A percentile compares a stretch with the other conserved stretches of the same genome.
These are phyloP conservation scores for Cadophora gregata DNA, from an alignment of 2,329 filamentous ascomycete species.

Conservation along the genomic window DNA sequence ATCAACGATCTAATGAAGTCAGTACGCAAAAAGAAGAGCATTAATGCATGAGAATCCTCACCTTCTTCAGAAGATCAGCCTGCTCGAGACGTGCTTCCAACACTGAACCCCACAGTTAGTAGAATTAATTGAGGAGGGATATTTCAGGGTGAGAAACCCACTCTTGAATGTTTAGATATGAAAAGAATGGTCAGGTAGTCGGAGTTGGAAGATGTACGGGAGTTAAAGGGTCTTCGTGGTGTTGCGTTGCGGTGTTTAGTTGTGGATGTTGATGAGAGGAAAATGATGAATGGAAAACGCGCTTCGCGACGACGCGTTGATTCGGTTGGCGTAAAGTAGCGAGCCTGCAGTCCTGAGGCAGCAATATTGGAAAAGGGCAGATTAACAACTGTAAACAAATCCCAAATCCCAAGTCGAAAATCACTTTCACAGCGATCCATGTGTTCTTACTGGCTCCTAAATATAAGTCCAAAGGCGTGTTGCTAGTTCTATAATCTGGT, in stretches of 20 bases:
- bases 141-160: not conserved
- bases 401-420: not conserved
- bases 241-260: slow-evolving; percentile 5
- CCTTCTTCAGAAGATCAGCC: slow-evolving; percentile 94
- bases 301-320: slow-evolving; percentile 2
- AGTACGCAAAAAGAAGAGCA: slow-evolving; percentile 28
- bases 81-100: slow-evolving; percentile 98
- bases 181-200: not conserved
- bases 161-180: slow-evolving; percentile 18
- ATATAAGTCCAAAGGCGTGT: not conserved
- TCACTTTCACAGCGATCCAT: not conserved
- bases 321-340: slow-evolving; percentile 14
- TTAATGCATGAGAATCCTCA: slow-evolving; percentile 47
- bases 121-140: not conserved
- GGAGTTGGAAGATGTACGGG: not conserved
- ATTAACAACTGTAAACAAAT: not conserved
- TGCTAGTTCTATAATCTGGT: not conserved
- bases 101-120: slow-evolving; percentile 54
- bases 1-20: slow-evolving; percentile 78
- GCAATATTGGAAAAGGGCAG: not conserved
- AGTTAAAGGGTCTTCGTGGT: not conserved
- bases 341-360: not conserved
- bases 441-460: not conserved
- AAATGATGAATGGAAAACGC: not conserved
- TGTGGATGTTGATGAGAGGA: not conserved